Evolutionary conservation across 2,329 filamentous ascomycete species (phyloP), one percentile per base, ranked within the genome.

Genomic region (Ascocoryne sarcoides): DNA sequence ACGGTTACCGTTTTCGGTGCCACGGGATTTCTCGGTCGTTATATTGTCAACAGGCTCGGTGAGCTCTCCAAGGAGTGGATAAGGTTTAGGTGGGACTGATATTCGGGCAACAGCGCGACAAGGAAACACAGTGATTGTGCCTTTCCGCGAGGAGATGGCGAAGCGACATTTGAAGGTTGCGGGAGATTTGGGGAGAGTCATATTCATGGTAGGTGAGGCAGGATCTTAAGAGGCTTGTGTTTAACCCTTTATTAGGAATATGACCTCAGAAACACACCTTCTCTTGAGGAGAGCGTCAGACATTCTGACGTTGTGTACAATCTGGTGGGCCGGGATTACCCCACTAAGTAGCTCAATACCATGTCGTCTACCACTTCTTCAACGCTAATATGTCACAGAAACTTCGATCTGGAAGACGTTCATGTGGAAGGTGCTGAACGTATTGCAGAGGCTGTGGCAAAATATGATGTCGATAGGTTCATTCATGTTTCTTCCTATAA

Each of bases 241-340:
- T n/a, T n/a, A n/a, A n/a, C n/a, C n/a, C n/a, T 9, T 14, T 21
- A 26, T 36, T 51, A 89, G 84, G 92, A 98, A 76, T 93, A 86
- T 65, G 92, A 98, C 59, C 73, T 98, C 46, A 82, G 80, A 60
- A 98, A 98, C 66, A 96, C 88, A 31, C 74, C 84, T 53, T 96
- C 90, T 20, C 92, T 98, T 56, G 92, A 98, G 63, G 89, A 95
- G 66, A 92, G 86, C 58, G 89, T 98, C 39, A 78, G 92, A 57
- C 92, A 98, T 65, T 96, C 90, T 31, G 92, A 98, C 61, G 84
- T 95, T 48, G 92, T 98, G 50, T 95, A 94, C 73, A 98, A 98
- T 67, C 71, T 98, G 55, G 75, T 95, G 58, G 92, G 92, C 50
- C 84, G 90, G 49, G 84, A 90, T 64, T 96, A 96, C 63, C 85